A percentile compares a stretch with the other conserved stretches of the same genome.
Evolutionary conservation across 192 early-diverging fungal genomes (phyloP).

Genomic region (Pilobolus umbonatus): DNA sequence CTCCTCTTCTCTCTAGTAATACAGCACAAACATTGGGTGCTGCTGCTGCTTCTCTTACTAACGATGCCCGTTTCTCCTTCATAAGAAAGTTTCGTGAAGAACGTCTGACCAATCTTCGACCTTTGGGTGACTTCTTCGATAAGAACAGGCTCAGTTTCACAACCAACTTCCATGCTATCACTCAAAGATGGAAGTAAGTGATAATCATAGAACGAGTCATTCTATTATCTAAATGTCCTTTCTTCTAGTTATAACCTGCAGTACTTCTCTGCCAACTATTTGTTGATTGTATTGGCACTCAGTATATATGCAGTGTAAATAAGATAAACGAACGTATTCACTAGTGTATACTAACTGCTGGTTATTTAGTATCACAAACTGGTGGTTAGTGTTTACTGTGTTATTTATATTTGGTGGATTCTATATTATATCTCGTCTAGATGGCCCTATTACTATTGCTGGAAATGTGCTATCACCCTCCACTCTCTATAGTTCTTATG

Average conservation of each 20-base stretch:
- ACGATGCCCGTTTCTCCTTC: conserved; percentile 39
- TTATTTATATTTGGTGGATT: conserved; percentile 45
- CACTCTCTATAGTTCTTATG: conserved; percentile 42
- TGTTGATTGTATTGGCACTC: conserved; percentile 50
- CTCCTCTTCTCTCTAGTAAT: conserved; percentile 17
- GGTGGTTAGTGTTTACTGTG: conserved; percentile 45
- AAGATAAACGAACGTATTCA: not conserved
- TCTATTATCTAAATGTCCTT: too few relatives aligned
- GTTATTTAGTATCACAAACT: conserved; percentile 43
- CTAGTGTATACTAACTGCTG: not conserved
- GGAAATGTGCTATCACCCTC: conserved; percentile 30
- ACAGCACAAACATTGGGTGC: conserved; percentile 23
- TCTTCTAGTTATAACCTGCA: conserved; percentile 51
- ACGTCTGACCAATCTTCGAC: conserved; percentile 44
- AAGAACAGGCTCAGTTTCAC: conserved; percentile 48
- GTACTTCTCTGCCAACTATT: conserved; percentile 59
- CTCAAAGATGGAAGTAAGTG: conserved; percentile 34
- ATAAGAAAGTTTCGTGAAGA: conserved; percentile 45
- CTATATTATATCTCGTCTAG: conserved; percentile 41
- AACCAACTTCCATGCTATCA: conserved; percentile 29
- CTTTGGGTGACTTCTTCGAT: conserved; percentile 53
- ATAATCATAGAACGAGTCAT: too few relatives aligned
- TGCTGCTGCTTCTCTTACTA: conserved; percentile 20
- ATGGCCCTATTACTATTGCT: conserved; percentile 38
- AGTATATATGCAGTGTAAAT: conserved; percentile 53